Conservation (phyloP, 495 filamentous ascomycete genomes). For the Daldinia grandis region DNA sequence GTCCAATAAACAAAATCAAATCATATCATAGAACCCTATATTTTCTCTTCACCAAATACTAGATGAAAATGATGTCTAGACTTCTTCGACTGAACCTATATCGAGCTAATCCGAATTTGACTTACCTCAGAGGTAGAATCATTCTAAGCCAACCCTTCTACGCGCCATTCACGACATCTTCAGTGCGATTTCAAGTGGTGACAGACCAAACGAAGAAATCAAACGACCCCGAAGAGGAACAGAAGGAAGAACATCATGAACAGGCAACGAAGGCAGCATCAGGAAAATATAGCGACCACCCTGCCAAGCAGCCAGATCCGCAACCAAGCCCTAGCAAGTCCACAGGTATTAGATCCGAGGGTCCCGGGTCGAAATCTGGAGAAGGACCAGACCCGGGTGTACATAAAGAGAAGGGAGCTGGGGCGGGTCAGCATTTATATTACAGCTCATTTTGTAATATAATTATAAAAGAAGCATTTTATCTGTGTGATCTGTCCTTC, state of each 20-base stretch:
- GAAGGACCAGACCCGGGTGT: conserved; percentile 23
- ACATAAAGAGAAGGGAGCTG: conserved; percentile 14
- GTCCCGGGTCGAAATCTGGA: conserved; percentile 30
- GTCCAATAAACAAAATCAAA: not conserved
- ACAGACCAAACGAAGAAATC: conserved; percentile 31
- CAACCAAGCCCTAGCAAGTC: conserved; percentile 30
- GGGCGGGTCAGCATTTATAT: conserved; percentile 4
- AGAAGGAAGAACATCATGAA: conserved; percentile 14
- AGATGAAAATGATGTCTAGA: not conserved
- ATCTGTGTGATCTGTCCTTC: not conserved
- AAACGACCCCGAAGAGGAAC: conserved; percentile 18
- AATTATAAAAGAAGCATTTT: not conserved
- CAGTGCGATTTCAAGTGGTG: not conserved
- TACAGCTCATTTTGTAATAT: not conserved
- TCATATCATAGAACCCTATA: too few species aligned
- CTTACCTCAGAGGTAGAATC: not conserved
- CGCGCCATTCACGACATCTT: conserved; percentile 12
- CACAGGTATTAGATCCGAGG: conserved; percentile 29
- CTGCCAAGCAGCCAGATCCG: conserved; percentile 35
- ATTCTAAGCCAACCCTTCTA: not conserved
- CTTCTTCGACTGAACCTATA: not conserved
- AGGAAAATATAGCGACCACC: not conserved
- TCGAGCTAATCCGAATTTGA: not conserved
- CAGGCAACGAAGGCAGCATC: conserved; percentile 16
- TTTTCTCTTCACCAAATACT: not conserved